These are phyloP conservation scores for Cinchona pubescens DNA, from an alignment of 257 asterid species.

Conservation along the genomic window DNA sequence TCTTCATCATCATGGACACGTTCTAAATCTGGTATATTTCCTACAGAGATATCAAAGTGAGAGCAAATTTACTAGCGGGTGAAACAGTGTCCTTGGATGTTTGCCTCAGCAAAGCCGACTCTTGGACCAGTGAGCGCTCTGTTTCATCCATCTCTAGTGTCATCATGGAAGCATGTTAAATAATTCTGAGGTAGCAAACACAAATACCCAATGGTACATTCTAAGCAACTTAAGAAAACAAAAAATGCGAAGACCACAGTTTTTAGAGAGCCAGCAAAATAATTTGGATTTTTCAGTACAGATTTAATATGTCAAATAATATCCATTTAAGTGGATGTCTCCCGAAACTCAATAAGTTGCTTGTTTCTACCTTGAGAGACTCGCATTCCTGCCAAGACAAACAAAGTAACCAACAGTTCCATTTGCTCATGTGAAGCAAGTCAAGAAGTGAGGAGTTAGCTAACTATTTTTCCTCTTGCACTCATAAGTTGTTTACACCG, in stretches of 20 bases:
- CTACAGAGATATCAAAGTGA: not conserved
- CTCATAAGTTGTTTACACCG: not conserved
- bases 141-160: constrained; percentile 64
- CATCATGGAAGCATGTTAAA: constrained; percentile 10
- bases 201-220: not conserved
- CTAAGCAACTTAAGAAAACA: not conserved
- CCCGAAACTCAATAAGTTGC: not conserved
- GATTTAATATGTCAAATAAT: not conserved
- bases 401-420: not conserved
- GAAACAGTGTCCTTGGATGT: constrained; percentile 33
- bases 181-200: not conserved
- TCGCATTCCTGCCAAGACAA: not conserved
- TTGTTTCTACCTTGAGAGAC: not conserved
- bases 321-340: not conserved
- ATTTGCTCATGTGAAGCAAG: not conserved
- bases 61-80: constrained; percentile 30
- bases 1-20: not conserved
- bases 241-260: not conserved
- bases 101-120: constrained; percentile 67
- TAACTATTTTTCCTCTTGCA: too few species aligned
- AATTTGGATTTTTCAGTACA: not conserved
- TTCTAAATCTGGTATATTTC: not conserved
- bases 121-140: constrained; percentile 69
- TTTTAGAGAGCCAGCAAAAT: not conserved
- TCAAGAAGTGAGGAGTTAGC: not conserved